phyloP scores from a whole-genome alignment of 352 stramenopile genomes.

The Globisporangium canariense region DNA sequence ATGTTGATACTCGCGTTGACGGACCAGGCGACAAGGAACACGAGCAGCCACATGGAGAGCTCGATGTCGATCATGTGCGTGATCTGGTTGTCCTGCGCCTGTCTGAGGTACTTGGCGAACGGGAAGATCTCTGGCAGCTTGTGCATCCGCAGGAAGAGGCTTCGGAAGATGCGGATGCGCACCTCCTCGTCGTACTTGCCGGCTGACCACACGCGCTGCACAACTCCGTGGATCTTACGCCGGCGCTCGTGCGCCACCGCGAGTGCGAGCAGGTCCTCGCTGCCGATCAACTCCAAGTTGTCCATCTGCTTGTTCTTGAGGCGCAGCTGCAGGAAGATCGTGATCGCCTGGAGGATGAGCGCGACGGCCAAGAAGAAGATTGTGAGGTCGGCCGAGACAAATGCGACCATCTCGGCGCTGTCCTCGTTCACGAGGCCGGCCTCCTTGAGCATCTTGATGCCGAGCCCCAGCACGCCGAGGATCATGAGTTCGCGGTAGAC shows the following conservation, averaged over 20 bases:
- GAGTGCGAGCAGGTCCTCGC: constrained; percentile 32
- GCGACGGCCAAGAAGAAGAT: constrained; percentile 54
- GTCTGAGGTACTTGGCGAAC: constrained; percentile 73
- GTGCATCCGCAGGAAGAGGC: constrained; percentile 42
- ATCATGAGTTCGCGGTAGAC: constrained; percentile 62
- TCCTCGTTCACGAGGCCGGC: constrained; percentile 23
- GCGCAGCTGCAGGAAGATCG: constrained; percentile 46
- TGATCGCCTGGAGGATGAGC: constrained; percentile 48
- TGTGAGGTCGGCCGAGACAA: constrained; percentile 51
- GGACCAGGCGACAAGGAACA: constrained; percentile 42
- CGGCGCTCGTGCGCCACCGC: not conserved
- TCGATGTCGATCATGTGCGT: constrained; percentile 64
- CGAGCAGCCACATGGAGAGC: constrained; percentile 56
- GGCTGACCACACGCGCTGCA: not conserved
- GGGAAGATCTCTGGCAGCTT: constrained; percentile 47
- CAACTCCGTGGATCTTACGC: not conserved
- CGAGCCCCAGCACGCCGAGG: constrained; percentile 47
- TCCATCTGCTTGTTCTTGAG: constrained; percentile 37
- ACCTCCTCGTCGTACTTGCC: constrained; percentile 12
- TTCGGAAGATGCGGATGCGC: constrained; percentile 30
- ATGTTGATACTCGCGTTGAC: constrained; percentile 26
- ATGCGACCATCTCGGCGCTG: constrained; percentile 41
- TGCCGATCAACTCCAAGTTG: constrained; percentile 37
- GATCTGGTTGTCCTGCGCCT: constrained; percentile 32
- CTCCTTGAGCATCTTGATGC: constrained; percentile 52